Evolutionary conservation across 768 basidiomycete species (phyloP), one percentile per base, ranked within the genome.

Genomic region (Exidia glandulosa): DNA sequence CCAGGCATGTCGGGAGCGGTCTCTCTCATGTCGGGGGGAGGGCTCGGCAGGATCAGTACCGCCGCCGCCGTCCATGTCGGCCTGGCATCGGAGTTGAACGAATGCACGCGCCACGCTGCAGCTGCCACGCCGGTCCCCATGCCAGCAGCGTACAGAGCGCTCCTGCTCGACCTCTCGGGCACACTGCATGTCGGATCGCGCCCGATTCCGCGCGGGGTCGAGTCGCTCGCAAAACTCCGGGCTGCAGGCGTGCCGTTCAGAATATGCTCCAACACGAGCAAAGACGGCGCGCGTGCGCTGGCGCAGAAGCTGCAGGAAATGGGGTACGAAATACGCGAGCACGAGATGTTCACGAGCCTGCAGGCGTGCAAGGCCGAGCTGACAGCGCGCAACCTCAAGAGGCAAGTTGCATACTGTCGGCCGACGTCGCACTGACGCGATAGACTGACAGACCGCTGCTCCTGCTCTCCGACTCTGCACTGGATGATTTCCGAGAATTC

Each of bases 181-280:
- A 88, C 83, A 1, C 70, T 89, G 3, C 80, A 86, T 55, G 69
- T 84, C 37, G 85, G 80, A 47, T 66, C 74, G 1, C 70, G 69
- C 0, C 74, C 85, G 0, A 84, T 78, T 0, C 74, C 76, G 0
- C 67, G 73, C 7, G 83, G 86, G 0, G 75, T 77, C 2, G 60
- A 72, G 2, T 81, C 82, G 0, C 65, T 85, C 2, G 59, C 59
- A 9, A 61, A 65, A 12, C 67, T 78, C 2, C 66, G 76, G 6
- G 57, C 57, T 0, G 64, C 69, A 0, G 59, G 62, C 0, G 60
- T 77, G 10, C 76, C 79, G 7, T 75, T 84, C 70, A 73, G 80
- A 30, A 73, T 80, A 60, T 87, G 87, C 67, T 86, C 83, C 56
- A 88, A 88, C 66, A 82, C 83, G 0, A 85, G 83, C 67, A 84